Base-by-base conservation (phyloP, 768 basidiomycete genomes). In the Amanita brunnescens region DNA sequence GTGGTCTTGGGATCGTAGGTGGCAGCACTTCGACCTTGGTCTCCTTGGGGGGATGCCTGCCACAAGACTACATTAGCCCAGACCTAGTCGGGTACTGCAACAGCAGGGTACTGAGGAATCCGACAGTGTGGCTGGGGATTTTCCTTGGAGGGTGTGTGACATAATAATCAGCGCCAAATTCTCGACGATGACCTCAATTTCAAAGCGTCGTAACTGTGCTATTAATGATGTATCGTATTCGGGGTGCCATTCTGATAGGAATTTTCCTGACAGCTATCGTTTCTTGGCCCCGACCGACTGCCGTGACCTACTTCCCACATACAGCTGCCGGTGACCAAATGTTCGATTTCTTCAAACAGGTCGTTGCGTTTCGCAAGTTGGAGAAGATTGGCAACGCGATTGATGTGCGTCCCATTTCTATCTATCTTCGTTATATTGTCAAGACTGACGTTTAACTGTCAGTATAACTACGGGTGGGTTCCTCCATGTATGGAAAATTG, bases 81-180 rank as follows among this genome's bases (percentile, higher is more conserved):
- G 63, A 67, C 42, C 67, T 89, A 24, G 72, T 79, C 4, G 59
- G 74, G 47, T 89, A 78, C 67, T 93, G 91, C 57, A 69, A 67
- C 2, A 62, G 70, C 12, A 79, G 77, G 35, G 83, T 88, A 3
- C 68, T 93, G 23, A 81, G 77, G 34, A 83, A 69, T 55, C 87
- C 89, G 1, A 87, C 83, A 8, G 81, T 88, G 71, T 93, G 91
- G 91, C 67, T 92, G n/a, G 91, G 91, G 32, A 78, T 92, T 51
- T 88, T 90, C 64, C 69, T 81, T 5, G 91, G 91, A 57, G 90
- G 90, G 83, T 85, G 60, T 20, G 80, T 60, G 10, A 47, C 39
- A 14, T 41, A 47, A 9, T 13, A 32, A 16, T 9, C 38, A 47
- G 26, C 43, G 13, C 23, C 10, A 26, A 7, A 35, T 13, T 26